phyloP scores from a whole-genome alignment of 306 rosid species.

The Dalbergia oliveri region DNA sequence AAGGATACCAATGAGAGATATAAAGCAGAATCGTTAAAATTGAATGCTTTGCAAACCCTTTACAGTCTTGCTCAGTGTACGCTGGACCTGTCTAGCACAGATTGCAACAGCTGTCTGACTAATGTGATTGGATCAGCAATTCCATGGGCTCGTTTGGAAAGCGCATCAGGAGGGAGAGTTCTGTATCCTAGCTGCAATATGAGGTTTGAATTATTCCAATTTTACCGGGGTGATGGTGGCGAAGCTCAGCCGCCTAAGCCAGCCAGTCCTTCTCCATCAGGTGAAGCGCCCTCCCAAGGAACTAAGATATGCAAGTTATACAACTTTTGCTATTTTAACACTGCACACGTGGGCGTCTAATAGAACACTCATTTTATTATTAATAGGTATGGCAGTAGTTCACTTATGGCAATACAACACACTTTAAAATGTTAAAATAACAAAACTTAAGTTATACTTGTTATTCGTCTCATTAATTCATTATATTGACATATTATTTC shows the following conservation, averaged over 20 bases:
- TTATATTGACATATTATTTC: too few relatives aligned
- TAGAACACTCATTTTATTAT: too few relatives aligned
- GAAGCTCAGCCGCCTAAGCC: background rate
- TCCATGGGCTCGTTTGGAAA: background rate
- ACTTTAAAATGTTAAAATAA: too few relatives aligned
- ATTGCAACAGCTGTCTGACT: background rate
- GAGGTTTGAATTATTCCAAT: background rate
- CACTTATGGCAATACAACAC: too few relatives aligned
- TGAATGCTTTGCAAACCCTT: background rate
- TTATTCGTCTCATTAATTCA: too few relatives aligned
- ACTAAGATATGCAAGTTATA: too few relatives aligned
- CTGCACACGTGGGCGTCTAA: too few relatives aligned
- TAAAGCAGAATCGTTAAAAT: too few relatives aligned
- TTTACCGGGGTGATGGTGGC: background rate
- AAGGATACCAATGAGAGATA: background rate
- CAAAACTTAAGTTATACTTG: too few relatives aligned
- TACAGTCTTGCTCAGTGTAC: background rate
- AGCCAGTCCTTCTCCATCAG: background rate
- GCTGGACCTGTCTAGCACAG: background rate
- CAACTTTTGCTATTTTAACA: too few relatives aligned
- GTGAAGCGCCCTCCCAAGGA: too few relatives aligned
- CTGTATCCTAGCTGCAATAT: background rate
- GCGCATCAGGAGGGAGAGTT: background rate
- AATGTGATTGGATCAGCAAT: background rate
- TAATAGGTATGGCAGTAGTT: too few relatives aligned